Evolutionary conservation across 2,329 filamentous ascomycete genomes (phyloP).

Genomic region (Aureobasidium sp.): DNA sequence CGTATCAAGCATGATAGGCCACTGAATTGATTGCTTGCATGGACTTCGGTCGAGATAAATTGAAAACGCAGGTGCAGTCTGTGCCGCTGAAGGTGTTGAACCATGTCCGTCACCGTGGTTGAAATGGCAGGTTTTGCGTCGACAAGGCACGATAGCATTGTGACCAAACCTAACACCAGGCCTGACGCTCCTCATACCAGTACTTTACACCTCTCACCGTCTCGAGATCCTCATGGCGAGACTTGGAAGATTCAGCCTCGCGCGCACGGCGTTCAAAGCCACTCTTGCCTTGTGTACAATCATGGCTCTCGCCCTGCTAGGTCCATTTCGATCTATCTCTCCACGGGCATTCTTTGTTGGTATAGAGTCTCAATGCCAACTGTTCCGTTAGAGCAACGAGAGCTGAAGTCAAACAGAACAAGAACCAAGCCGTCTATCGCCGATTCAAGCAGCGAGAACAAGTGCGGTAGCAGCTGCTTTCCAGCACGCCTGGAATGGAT

Average conservation of each 20-base stretch:
- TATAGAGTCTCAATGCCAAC: no score
- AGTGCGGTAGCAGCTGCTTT: constrained; percentile 20
- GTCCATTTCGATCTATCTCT: background rate
- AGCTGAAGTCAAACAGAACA: background rate
- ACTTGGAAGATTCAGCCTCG: background rate
- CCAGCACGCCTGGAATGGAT: constrained; percentile 30
- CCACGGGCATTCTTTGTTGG: background rate
- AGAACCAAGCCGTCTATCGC: background rate
- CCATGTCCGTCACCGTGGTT: background rate
- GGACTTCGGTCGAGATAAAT: background rate
- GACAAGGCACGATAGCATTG: background rate
- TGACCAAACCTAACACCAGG: background rate
- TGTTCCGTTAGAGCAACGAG: background rate
- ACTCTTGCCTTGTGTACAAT: background rate
- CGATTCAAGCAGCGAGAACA: background rate
- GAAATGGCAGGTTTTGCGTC: background rate
- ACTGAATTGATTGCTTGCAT: background rate
- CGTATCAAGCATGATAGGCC: background rate
- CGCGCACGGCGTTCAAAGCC: background rate
- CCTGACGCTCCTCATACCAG: background rate
- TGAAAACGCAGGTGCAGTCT: background rate
- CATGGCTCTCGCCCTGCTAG: background rate
- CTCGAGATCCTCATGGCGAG: background rate
- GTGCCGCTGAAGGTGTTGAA: background rate
- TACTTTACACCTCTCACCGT: no score